Percentiles rank a stretch among this genome's conserved stretches.
Evolutionary conservation across 2,329 filamentous ascomycete species (phyloP).

Genomic region (Neopestalotiopsis clavispora): DNA sequence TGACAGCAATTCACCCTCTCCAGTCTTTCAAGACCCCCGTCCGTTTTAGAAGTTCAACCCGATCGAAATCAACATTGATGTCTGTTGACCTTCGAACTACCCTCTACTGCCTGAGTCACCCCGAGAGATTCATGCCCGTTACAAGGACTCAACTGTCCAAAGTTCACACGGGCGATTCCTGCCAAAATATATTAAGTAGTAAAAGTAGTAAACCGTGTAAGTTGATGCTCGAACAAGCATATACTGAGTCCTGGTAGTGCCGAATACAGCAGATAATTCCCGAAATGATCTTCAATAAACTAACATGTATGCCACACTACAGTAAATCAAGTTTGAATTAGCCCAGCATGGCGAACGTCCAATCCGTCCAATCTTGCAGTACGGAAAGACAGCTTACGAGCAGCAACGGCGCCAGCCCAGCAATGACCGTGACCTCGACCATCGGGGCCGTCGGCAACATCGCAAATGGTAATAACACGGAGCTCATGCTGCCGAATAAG

Average conservation of each 20-base stretch:
- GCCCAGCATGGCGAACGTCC: conserved; percentile 15
- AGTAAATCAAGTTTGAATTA: conserved; percentile 19
- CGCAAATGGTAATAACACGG: conserved; percentile 43
- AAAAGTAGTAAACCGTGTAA: conserved; percentile 37
- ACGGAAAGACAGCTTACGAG: neutral
- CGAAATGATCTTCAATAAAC: neutral
- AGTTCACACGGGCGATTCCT: conserved; percentile 62
- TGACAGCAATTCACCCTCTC: neutral
- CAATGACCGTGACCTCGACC: neutral
- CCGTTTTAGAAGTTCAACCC: conserved; percentile 24
- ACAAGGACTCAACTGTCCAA: conserved; percentile 59
- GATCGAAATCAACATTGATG: conserved; percentile 56
- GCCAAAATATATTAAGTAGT: conserved; percentile 54
- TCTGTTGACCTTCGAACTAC: conserved; percentile 62
- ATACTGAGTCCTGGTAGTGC: neutral
- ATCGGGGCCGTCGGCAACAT: neutral
- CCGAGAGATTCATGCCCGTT: conserved; percentile 61
- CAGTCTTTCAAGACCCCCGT: neutral
- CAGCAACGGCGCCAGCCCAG: conserved; percentile 21
- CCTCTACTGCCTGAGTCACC: conserved; percentile 61
- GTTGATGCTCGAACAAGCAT: conserved; percentile 17
- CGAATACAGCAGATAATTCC: neutral
- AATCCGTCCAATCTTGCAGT: neutral
- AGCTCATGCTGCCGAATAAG: conserved; percentile 28
- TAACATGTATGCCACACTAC: neutral